Base-by-base conservation (phyloP, 2,329 filamentous ascomycete genomes). In the Claviceps digitariae region DNA sequence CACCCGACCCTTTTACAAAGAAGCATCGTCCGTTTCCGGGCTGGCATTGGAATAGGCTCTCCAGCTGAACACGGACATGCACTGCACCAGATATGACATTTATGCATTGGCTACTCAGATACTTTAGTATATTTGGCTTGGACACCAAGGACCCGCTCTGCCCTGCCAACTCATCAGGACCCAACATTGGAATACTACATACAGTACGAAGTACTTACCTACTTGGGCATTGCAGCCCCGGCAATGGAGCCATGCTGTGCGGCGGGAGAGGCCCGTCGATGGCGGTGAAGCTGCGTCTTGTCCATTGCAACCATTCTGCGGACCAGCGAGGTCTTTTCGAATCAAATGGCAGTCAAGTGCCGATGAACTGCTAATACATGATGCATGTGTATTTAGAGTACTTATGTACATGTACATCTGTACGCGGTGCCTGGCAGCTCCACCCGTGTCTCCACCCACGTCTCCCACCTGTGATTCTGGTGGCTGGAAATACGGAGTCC, bases 81-180 rank as follows among this genome's bases (percentile, higher is more conserved):
- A n/a, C n/a, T 29, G 27, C 27, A 29, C 27, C 4, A 29, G 27
- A 29, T 8, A 29, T 29, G 4, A 29, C 4, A 41, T 21, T 17
- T 21, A 41, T 21, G 38, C 38, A 41, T 8, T 29, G 27, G 6
- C 6, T n/a, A n/a, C n/a, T n/a, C n/a, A n/a, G n/a, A n/a, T n/a
- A n/a, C n/a, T n/a, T n/a, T n/a, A n/a, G n/a, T n/a, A n/a, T 34
- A 34, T 12, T 43, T 43, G 21, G 40, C 40, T 43, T 23, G 20
- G 21, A 15, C 15, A 25, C 20, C 2, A 17, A 8, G 5, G n/a
- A 29, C n/a, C n/a, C 36, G 40, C n/a, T 20, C 52, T 41, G 40
- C 47, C 36, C 21, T 54, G 52, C 48, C 48, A 54, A n/a, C 43
- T 47, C 52, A 54, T 51, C 52, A 25, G 31, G 27, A 43, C 48